These are phyloP conservation scores for Beauveria sp. DNA, from an alignment of 2,329 filamentous ascomycete species.

Conservation along the genomic window DNA sequence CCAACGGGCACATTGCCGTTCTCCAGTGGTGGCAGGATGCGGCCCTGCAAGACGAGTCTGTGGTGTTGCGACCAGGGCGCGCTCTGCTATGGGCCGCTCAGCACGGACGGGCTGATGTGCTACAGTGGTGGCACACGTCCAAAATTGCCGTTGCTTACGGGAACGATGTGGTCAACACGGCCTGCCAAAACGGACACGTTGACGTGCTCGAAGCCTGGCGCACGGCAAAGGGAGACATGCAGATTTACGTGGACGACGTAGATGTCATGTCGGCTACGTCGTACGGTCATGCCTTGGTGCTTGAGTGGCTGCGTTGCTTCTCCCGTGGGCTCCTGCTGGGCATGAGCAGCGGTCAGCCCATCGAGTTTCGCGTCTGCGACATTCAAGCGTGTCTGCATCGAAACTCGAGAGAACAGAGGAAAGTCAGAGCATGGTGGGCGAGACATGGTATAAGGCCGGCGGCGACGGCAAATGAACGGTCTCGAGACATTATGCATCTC, in stretches of 20 bases:
- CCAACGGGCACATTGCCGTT: constrained; percentile 75
- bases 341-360: constrained; percentile 54
- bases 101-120: constrained; percentile 66
- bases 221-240: constrained; percentile 54
- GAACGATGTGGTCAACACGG: constrained; percentile 75
- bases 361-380: constrained; percentile 92
- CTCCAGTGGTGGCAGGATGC: constrained; percentile 89
- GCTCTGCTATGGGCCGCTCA: constrained; percentile 79
- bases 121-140: constrained; percentile 83
- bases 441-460: constrained; percentile 49
- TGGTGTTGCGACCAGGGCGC: constrained; percentile 71
- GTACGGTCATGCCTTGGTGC: constrained; percentile 72
- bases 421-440: constrained; percentile 82
- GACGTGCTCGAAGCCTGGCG: constrained; percentile 80
- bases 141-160: constrained; percentile 73
- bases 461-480: not conserved
- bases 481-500: not conserved
- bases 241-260: constrained; percentile 70
- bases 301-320: constrained; percentile 87
- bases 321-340: constrained; percentile 47
- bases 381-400: constrained; percentile 94
- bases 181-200: constrained; percentile 77
- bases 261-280: constrained; percentile 82
- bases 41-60: constrained; percentile 48
- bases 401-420: constrained; percentile 64